phyloP scores from a whole-genome alignment of 805 yeast species.

The Candida ovalis region DNA sequence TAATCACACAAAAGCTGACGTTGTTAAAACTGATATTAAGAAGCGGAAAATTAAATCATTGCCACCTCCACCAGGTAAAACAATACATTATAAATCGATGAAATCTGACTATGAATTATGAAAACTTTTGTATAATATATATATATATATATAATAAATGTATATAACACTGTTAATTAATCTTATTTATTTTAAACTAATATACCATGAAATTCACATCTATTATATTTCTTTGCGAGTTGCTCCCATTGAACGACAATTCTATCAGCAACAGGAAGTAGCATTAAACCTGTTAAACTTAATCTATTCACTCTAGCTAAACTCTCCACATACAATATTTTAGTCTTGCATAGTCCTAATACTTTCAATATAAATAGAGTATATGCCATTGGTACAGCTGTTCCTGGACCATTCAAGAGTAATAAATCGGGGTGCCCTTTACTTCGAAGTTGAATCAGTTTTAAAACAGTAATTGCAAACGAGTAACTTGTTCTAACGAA shows the following conservation, averaged over 20 bases:
- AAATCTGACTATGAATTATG: slow-evolving; percentile 11
- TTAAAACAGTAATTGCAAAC: slow-evolving; percentile 19
- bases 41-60: neutral
- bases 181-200: slow-evolving; percentile 51
- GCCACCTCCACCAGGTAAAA: slow-evolving; percentile 2
- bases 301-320: slow-evolving; percentile 75
- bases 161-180: too few relatives aligned
- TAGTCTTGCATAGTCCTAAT: slow-evolving; percentile 43
- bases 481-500: slow-evolving; percentile 32
- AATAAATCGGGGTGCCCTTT: slow-evolving; percentile 28
- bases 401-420: slow-evolving; percentile 76
- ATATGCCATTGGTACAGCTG: slow-evolving; percentile 66
- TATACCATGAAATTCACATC: slow-evolving; percentile 76
- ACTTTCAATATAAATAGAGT: slow-evolving; percentile 49
- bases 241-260: slow-evolving; percentile 89
- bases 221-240: slow-evolving; percentile 44
- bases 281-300: slow-evolving; percentile 71
- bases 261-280: slow-evolving; percentile 69
- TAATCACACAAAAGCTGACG: neutral
- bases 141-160: neutral
- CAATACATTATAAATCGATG: slow-evolving; percentile 10
- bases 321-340: slow-evolving; percentile 79
- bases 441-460: slow-evolving; percentile 6
- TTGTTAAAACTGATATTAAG: neutral
- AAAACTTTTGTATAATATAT: neutral